phyloP scores from a whole-genome alignment of 192 early-diverging fungal genomes.

The Nowakowskiella sp. region DNA sequence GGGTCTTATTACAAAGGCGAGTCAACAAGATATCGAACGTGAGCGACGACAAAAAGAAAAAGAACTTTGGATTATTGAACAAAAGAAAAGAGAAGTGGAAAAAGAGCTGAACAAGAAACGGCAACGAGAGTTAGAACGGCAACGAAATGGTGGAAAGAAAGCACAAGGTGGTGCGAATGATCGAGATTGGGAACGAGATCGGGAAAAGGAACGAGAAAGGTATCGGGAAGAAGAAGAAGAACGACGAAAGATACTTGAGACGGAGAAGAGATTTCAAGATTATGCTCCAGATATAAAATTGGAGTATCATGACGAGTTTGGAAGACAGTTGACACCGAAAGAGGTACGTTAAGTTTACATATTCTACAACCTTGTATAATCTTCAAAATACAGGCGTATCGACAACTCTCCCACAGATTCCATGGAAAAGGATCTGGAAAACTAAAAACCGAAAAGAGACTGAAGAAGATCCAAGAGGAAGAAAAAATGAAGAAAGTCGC shows the following conservation, averaged over 20 bases:
- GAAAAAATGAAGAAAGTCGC: constrained; percentile 64
- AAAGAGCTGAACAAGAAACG: constrained; percentile 61
- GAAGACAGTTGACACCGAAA: constrained; percentile 70
- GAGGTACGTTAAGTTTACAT: constrained; percentile 45
- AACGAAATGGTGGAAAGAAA: constrained; percentile 33
- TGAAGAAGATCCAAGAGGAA: constrained; percentile 77
- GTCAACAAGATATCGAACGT: constrained; percentile 56
- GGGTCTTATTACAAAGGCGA: constrained; percentile 57
- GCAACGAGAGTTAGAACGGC: constrained; percentile 35
- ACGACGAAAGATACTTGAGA: constrained; percentile 25
- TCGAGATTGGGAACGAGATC: constrained; percentile 59
- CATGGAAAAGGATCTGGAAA: constrained; percentile 91
- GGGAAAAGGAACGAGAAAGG: constrained; percentile 26
- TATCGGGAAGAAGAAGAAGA: constrained; percentile 24
- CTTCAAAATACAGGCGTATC: constrained; percentile 57
- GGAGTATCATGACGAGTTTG: constrained; percentile 85
- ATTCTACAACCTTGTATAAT: constrained; percentile 1
- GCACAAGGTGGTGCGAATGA: constrained; percentile 57
- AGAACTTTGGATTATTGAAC: constrained; percentile 65
- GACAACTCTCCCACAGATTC: constrained; percentile 86
- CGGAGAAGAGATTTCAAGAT: constrained; percentile 69
- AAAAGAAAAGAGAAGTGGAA: constrained; percentile 49
- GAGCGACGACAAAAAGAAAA: constrained; percentile 55
- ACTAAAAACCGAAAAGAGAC: constrained; percentile 84
- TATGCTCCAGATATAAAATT: constrained; percentile 87